Evolutionary conservation across 2,329 filamentous ascomycete genomes (phyloP), one percentile per base, ranked within the genome.

Genomic region (Sporothrix euskadiensis): DNA sequence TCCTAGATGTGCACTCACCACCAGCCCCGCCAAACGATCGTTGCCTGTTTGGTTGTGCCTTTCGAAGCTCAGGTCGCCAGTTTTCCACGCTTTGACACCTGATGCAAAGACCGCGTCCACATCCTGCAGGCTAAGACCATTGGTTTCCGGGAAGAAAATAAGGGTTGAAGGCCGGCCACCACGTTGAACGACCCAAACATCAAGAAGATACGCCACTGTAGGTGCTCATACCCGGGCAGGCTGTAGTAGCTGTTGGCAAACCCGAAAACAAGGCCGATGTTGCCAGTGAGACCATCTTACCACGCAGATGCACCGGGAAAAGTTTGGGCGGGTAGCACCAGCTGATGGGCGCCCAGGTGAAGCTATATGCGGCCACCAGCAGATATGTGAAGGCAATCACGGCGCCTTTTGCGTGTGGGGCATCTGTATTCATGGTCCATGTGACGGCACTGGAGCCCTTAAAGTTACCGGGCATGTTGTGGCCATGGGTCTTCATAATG

Each of bases 311-410:
- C 44, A 83, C 80, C 26, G 83, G 83, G 78, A 82, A 87, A 44
- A 87, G 79, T 79, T 86, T 85, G 6, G 84, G 80, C 73, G 81
- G 84, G 79, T 83, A 86, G 68, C 80, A 83, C 84, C 82, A 86
- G 68, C 82, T 83, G 68, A 79, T 80, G 71, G 80, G 81, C 30
- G 81, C 85, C 85, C 80, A 84, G 47, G 81, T 84, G 14, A 81
- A 82, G 57, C 84, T 84, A 76, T 81, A 77, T 0, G 81, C 83
- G 0, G 88, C 88, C 26, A 90, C 88, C 72, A 90, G 89, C 52
- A 88, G 86, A 75, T 91, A 92, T 0, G 89, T 91, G 76, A 86
- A 89, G 1, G 89, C 89, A 72, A 92, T 88, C 75, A 91, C 85
- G 0, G 86, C 49, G 49, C 49, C 86, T 77, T 87, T 89, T 3